A percentile compares a stretch with the other conserved stretches of the same genome.
phyloP scores from a whole-genome alignment of 106 monocot genomes.

The Dendrobium nobile region DNA sequence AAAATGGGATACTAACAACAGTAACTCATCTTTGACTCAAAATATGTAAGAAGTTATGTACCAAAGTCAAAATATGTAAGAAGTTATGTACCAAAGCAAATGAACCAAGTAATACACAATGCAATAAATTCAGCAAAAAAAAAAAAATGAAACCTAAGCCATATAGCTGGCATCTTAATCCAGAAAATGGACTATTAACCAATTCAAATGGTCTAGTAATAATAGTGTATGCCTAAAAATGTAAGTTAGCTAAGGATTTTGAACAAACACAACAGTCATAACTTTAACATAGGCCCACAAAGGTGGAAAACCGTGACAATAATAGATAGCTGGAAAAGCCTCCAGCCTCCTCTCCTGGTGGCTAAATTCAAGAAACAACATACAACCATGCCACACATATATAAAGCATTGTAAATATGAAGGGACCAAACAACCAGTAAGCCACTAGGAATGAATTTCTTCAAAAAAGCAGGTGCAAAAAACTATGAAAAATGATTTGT shows the following conservation, averaged over 20 bases:
- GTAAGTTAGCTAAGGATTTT: background rate
- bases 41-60: background rate
- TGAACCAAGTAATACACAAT: background rate
- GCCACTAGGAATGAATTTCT: background rate
- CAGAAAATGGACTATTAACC: background rate
- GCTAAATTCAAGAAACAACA: slow-evolving; percentile 3
- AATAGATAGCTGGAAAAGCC: background rate
- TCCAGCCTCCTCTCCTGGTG: background rate
- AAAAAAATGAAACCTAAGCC: background rate
- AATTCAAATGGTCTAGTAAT: background rate
- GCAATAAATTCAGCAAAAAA: background rate
- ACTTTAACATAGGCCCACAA: background rate
- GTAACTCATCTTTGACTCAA: background rate
- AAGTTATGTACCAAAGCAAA: background rate
- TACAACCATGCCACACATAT: background rate
- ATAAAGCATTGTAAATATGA: background rate
- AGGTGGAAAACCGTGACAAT: background rate
- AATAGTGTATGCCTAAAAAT: background rate
- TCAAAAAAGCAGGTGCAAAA: background rate
- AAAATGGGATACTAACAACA: background rate
- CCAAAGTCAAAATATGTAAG: slow-evolving; percentile 1
- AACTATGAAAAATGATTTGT: background rate
- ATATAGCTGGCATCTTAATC: background rate
- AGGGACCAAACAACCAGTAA: background rate
- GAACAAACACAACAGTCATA: background rate